Conservation (phyloP, 2,329 filamentous ascomycete species). For the Ophiocordyceps camponoti-saundersi region DNA sequence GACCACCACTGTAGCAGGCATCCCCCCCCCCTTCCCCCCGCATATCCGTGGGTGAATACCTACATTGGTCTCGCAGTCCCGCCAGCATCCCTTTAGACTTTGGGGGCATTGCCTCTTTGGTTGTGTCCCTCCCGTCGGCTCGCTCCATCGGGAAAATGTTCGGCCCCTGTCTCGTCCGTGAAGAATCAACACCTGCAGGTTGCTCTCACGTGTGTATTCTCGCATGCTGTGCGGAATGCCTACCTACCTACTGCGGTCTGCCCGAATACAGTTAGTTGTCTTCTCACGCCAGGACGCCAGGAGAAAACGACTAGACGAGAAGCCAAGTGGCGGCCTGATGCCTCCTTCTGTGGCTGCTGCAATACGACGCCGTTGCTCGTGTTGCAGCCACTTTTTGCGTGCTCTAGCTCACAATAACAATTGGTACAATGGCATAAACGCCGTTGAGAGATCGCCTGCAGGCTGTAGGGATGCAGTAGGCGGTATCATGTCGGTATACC, state of each 20-base stretch:
- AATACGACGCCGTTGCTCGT: background rate
- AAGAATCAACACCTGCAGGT: background rate
- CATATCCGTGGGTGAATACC: background rate
- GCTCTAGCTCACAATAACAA: no score
- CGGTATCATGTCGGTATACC: background rate
- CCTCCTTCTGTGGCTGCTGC: background rate
- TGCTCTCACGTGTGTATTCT: background rate
- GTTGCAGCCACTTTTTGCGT: background rate
- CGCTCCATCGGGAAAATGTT: background rate
- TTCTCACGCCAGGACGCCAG: no score
- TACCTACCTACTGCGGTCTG: background rate
- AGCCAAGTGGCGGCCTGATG: background rate
- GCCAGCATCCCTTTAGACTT: slow-evolving; percentile 1
- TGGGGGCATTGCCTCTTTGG: background rate
- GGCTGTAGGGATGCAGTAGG: no score
- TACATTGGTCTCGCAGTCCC: no score
- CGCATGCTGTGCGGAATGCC: background rate
- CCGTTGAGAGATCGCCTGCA: background rate
- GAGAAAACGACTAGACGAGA: background rate
- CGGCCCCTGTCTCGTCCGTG: background rate
- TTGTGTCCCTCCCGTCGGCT: background rate
- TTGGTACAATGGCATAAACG: no score
- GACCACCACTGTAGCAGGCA: background rate
- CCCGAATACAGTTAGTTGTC: background rate
- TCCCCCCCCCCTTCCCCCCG: background rate